Evolutionary conservation across 208 protist species (phyloP).

Genomic region (Paratrypanosoma confusum): DNA sequence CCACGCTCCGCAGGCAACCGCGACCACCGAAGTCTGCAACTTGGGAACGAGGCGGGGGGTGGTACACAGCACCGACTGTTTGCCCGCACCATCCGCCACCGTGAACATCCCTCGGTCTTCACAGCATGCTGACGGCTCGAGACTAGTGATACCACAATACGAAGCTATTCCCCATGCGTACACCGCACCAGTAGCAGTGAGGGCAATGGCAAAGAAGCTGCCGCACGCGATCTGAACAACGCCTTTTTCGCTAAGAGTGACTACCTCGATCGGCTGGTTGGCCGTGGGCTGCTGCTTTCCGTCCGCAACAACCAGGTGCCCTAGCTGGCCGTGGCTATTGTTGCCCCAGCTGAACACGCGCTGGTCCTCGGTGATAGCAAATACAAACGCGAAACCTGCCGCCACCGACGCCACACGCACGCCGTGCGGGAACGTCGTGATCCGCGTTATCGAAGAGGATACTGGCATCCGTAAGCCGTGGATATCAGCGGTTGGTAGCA

Average conservation of each 20-base stretch:
- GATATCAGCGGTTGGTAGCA: conserved; percentile 4
- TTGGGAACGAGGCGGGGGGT: too few relatives aligned
- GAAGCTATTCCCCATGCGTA: conserved; percentile 35
- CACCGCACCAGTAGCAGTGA: conserved; percentile 40
- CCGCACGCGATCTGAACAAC: conserved; percentile 70
- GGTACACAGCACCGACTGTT: too few relatives aligned
- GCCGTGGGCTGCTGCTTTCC: conserved; percentile 10
- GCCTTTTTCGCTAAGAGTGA: conserved; percentile 10
- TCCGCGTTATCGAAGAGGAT: conserved; percentile 17
- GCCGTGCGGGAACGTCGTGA: conserved; percentile 11
- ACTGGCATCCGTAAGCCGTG: not conserved
- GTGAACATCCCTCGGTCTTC: too few relatives aligned
- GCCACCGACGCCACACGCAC: conserved; percentile 17
- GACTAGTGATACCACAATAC: conserved; percentile 69
- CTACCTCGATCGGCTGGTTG: conserved; percentile 30
- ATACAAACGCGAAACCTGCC: conserved; percentile 51
- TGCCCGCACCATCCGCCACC: too few relatives aligned
- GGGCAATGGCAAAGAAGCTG: conserved; percentile 44
- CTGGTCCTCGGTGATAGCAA: conserved; percentile 29
- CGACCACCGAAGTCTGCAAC: too few relatives aligned
- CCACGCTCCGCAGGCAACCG: too few relatives aligned
- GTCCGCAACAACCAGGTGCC: conserved; percentile 12
- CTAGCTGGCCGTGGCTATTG: conserved; percentile 54
- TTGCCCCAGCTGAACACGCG: conserved; percentile 59
- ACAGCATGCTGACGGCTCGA: too few relatives aligned